These are phyloP conservation scores for Malbranchea cinnamomea DNA, from an alignment of 2,329 filamentous ascomycete species.

Conservation along the genomic window DNA sequence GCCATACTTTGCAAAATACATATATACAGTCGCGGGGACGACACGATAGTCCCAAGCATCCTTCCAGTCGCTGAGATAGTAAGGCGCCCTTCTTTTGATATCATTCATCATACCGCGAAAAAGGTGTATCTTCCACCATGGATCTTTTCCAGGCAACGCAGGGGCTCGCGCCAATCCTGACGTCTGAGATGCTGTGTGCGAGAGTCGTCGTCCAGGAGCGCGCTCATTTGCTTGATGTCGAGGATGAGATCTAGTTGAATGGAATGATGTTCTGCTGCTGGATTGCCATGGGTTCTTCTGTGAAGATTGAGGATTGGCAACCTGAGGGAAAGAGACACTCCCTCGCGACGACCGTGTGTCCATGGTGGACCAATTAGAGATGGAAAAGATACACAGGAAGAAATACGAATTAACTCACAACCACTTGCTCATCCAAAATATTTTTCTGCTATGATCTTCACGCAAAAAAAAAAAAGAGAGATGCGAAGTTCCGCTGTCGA, in stretches of 20 bases:
- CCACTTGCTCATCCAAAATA: too few species aligned
- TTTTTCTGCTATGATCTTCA: too few species aligned
- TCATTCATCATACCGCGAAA: conserved; percentile 74
- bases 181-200: background rate
- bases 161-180: background rate
- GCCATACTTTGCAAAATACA: conserved; percentile 84
- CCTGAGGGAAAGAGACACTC: conserved; percentile 14
- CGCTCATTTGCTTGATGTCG: background rate
- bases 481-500: too few species aligned
- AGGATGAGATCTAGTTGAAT: conserved; percentile 8
- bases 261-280: conserved; percentile 12
- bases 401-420: too few species aligned
- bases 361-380: conserved; percentile 12
- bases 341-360: conserved; percentile 19
- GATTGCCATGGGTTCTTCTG: conserved; percentile 17
- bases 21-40: conserved; percentile 74
- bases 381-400: too few species aligned
- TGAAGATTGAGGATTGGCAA: conserved; percentile 17
- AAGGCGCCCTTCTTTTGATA: conserved; percentile 57
- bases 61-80: conserved; percentile 65
- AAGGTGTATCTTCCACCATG: conserved; percentile 61
- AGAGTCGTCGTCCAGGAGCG: background rate
- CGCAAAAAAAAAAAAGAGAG: too few species aligned
- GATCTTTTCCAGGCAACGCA: conserved; percentile 12
- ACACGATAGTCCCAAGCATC: conserved; percentile 88